Evolutionary conservation across 2,329 filamentous ascomycete genomes (phyloP).

Genomic region (Calcarisporium arbuscula): DNA sequence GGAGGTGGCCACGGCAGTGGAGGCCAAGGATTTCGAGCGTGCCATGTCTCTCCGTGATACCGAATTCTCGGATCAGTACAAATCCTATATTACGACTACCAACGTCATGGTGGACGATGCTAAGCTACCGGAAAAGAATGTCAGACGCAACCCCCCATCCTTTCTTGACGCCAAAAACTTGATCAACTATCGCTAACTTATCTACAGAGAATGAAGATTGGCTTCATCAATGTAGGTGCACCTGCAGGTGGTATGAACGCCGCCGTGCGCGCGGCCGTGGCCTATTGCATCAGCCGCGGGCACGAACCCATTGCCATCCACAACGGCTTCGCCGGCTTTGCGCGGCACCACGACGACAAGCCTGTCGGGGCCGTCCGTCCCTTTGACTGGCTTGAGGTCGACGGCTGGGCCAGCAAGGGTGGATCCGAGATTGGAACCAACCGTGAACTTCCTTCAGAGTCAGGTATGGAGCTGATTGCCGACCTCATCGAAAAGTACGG

Average conservation of each 20-base stretch:
- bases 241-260: constrained; percentile 98
- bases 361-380: constrained; percentile 77
- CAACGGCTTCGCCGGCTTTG: constrained; percentile 93
- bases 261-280: constrained; percentile 85
- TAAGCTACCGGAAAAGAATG: constrained; percentile 64
- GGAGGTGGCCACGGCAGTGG: constrained; percentile 74
- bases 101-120: constrained; percentile 66
- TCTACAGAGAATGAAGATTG: constrained; percentile 75
- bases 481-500: constrained; percentile 78
- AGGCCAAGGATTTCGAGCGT: constrained; percentile 74
- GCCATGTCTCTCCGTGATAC: constrained; percentile 87
- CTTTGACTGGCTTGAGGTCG: constrained; percentile 89
- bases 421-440: constrained; percentile 98
- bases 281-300: constrained; percentile 86
- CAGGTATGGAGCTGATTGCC: constrained; percentile 76
- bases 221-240: constrained; percentile 93
- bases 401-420: constrained; percentile 91
- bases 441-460: constrained; percentile 80
- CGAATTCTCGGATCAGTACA: constrained; percentile 90
- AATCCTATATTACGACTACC: constrained; percentile 86
- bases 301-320: constrained; percentile 90
- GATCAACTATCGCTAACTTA: neutral
- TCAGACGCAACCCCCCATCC: constrained; percentile 29
- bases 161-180: too few species aligned
- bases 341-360: constrained; percentile 79